These are phyloP conservation scores for apple (Malus domestica) DNA, from an alignment of 306 rosid genomes.

Conservation along the genomic window DNA sequence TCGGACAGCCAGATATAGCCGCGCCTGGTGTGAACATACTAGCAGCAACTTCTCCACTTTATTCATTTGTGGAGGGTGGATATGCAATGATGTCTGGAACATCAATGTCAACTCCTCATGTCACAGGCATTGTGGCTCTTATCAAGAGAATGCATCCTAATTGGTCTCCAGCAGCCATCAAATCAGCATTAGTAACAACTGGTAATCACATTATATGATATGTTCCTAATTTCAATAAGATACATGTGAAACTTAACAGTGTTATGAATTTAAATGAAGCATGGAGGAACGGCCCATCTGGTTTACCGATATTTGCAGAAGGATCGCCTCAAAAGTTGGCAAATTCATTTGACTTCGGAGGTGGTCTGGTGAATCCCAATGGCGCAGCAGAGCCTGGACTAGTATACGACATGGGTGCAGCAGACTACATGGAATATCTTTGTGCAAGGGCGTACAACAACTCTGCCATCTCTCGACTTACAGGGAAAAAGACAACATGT, in stretches of 20 bases:
- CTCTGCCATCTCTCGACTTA: constrained; percentile 29
- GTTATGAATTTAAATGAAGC: constrained; percentile 25
- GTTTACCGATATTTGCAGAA: constrained; percentile 31
- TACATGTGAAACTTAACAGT: neutral
- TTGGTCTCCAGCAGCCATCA: constrained; percentile 55
- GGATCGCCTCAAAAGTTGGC: constrained; percentile 43
- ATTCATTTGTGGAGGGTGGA: constrained; percentile 3
- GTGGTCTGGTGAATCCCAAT: constrained; percentile 47
- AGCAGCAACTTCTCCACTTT: constrained; percentile 20
- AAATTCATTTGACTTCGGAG: constrained; percentile 43
- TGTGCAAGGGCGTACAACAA: constrained; percentile 36
- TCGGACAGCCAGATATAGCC: constrained; percentile 43
- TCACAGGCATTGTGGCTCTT: constrained; percentile 44
- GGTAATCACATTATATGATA: constrained; percentile 16
- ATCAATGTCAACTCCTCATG: constrained; percentile 53
- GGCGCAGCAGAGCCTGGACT: constrained; percentile 43
- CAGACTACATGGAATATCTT: constrained; percentile 34
- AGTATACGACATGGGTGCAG: constrained; percentile 33
- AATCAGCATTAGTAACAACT: constrained; percentile 46
- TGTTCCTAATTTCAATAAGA: neutral
- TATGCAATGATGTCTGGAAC: constrained; percentile 36
- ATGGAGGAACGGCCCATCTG: constrained; percentile 30
- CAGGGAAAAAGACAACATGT: constrained; percentile 20
- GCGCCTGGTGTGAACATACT: constrained; percentile 46
- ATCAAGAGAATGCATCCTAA: constrained; percentile 34